Base-by-base conservation (phyloP, 129 eudicot genomes). In the Kitagawia praeruptora region DNA sequence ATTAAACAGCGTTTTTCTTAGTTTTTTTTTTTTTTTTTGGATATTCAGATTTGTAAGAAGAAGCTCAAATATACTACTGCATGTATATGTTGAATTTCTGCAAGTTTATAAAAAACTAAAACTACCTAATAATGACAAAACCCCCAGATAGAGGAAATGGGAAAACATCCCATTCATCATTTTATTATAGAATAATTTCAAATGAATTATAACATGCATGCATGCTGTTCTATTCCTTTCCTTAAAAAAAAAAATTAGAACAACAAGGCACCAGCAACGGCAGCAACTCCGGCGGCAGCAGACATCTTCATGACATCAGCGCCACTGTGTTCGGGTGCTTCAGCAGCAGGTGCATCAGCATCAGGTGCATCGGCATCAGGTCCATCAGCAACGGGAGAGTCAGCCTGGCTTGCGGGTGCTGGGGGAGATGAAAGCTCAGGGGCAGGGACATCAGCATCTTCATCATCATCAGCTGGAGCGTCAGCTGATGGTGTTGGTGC, bases 251-350 rank as follows among this genome's bases (percentile, higher is more conserved):
- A 8, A 73, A 67, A 41, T 76, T 76, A 83, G 31, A 84, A 83
- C 56, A 84, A 78, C 72, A 84, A 81, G 75, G 81, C 82, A 78
- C 90, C 89, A 80, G 84, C 89, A 41, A 80, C 63, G 2, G 82
- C 92, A 23, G 91, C 86, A 61, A 79, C 87, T 8, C 77, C 54
- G 16, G 81, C 27, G n/a, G 79, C 84, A 7, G 84, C 82, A 44
- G 92, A 77, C 11, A 79, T 69, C 81, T 81, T 86, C 53, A 83
- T 44, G 49, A 80, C 51, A 9, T 83, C 34, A 5, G 86, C 81
- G 4, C 58, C 88, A 18, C 74, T 67, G 67, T n/a, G 4, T 15
- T 34, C 73, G 38, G 44, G 48, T 11, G 44, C 67, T 1, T 74
- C 76, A 51, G 81, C 81, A 7, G 74, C 75, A 13, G 73, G 76